A percentile compares a stretch with the other conserved stretches of the same genome.
Evolutionary conservation across 75 land plant genomes (phyloP).

Genomic region (Isoetes taiwanensis): DNA sequence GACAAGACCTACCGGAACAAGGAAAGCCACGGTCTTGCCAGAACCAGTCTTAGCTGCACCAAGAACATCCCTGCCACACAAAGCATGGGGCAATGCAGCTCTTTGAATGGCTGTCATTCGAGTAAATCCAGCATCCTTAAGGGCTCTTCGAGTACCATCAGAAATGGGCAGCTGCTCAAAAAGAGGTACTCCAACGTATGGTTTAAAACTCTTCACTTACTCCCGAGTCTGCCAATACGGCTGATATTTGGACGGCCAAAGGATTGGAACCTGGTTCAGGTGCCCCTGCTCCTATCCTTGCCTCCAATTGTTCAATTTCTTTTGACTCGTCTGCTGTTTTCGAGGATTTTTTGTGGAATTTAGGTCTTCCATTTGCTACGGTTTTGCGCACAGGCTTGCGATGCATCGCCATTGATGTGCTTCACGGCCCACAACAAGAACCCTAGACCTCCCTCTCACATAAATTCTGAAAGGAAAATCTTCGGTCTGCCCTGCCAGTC

Average conservation of each 20-base stretch:
- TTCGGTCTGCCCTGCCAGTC: too few relatives aligned
- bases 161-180: constrained; percentile 74
- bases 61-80: constrained; percentile 79
- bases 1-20: constrained; percentile 56
- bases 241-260: constrained; percentile 19
- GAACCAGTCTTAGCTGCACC: constrained; percentile 99
- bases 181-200: constrained; percentile 42
- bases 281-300: constrained; percentile 57
- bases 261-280: constrained; percentile 75
- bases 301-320: constrained; percentile 57
- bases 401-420: too few relatives aligned
- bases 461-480: too few relatives aligned
- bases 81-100: constrained; percentile 74
- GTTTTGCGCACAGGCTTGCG: too few relatives aligned
- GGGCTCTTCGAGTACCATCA: constrained; percentile 43
- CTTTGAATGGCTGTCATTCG: constrained; percentile 88
- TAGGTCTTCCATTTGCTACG: too few relatives aligned
- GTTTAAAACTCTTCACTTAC: constrained; percentile 21
- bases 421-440: too few relatives aligned
- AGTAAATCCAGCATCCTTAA: constrained; percentile 28
- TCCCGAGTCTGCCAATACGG: neutral
- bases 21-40: constrained; percentile 88
- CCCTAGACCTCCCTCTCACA: too few relatives aligned
- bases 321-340: too few relatives aligned
- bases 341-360: too few relatives aligned